These are phyloP conservation scores for Tricholoma flavovirens DNA, from an alignment of 768 basidiomycete genomes.

Conservation along the genomic window DNA sequence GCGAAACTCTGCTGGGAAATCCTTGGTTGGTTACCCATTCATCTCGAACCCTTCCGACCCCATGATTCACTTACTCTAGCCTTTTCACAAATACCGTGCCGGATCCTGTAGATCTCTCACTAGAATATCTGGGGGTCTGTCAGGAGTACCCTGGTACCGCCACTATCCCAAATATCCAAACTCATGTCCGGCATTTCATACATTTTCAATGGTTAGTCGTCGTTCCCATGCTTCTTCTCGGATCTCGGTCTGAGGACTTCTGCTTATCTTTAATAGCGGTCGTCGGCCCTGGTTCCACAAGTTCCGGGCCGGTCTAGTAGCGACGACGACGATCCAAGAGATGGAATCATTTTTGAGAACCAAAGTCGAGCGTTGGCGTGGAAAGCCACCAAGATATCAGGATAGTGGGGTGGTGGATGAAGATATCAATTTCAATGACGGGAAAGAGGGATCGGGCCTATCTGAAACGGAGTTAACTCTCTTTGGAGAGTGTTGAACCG, in stretches of 20 bases:
- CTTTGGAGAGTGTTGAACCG: neutral
- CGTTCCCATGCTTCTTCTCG: slow-evolving; percentile 8
- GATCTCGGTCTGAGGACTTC: slow-evolving; percentile 8
- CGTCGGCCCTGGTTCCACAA: slow-evolving; percentile 53
- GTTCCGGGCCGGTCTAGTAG: slow-evolving; percentile 42
- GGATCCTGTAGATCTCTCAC: slow-evolving; percentile 59
- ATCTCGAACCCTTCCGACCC: neutral
- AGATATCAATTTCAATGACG: slow-evolving; percentile 10
- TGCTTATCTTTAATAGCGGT: slow-evolving; percentile 24
- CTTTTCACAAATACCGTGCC: slow-evolving; percentile 50
- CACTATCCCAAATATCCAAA: slow-evolving; percentile 44
- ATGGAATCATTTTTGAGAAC: slow-evolving; percentile 38
- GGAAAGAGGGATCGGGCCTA: slow-evolving; percentile 7
- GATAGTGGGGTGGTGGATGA: slow-evolving; percentile 14
- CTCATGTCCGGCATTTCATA: slow-evolving; percentile 64
- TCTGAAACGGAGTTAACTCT: slow-evolving; percentile 6
- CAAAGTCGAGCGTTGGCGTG: slow-evolving; percentile 48
- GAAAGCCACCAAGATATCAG: slow-evolving; percentile 23
- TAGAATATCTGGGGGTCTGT: slow-evolving; percentile 67
- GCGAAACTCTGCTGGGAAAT: slow-evolving; percentile 69
- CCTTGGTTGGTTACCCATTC: slow-evolving; percentile 44
- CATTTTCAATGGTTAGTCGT: slow-evolving; percentile 57
- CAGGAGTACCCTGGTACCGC: slow-evolving; percentile 44
- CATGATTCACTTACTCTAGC: slow-evolving; percentile 27
- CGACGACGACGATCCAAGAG: slow-evolving; percentile 39